Percentiles rank a stretch among this genome's conserved stretches.
Conservation (phyloP, 1,284 basidiomycete species). For the Peniophora sp. region DNA sequence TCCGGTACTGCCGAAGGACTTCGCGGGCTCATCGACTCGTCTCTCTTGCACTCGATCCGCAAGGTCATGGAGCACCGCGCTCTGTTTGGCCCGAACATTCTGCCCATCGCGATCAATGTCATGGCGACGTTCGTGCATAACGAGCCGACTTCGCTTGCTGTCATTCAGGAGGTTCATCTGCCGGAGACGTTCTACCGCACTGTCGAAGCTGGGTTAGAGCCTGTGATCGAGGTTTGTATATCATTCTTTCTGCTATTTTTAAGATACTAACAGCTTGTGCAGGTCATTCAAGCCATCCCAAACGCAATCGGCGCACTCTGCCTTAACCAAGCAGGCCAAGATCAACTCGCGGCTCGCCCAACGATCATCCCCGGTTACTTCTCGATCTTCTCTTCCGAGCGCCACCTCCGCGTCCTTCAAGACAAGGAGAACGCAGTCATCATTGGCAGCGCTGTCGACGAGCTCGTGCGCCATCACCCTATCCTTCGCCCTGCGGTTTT, state of each 20-base stretch:
- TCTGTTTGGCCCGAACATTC: conserved; percentile 83
- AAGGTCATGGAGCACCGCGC: conserved; percentile 79
- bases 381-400: conserved; percentile 79
- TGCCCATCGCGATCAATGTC: conserved; percentile 89
- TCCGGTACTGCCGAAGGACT: conserved; percentile 92
- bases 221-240: conserved; percentile 76
- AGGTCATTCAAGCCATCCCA: conserved; percentile 89
- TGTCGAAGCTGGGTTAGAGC: conserved; percentile 81
- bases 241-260: conserved; percentile 1
- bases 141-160: conserved; percentile 89
- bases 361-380: conserved; percentile 82
- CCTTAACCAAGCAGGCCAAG: conserved; percentile 85
- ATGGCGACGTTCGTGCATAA: conserved; percentile 99
- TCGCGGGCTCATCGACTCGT: conserved; percentile 89
- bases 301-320: conserved; percentile 97
- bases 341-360: conserved; percentile 71
- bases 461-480: conserved; percentile 95
- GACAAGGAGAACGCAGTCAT: conserved; percentile 92
- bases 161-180: conserved; percentile 88
- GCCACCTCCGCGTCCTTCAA: conserved; percentile 79
- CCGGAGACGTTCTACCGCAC: conserved; percentile 87
- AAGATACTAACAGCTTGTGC: conserved; percentile 7
- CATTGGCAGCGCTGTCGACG: conserved; percentile 88
- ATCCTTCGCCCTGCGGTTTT: conserved; percentile 77
- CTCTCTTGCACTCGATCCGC: conserved; percentile 82